phyloP scores from a whole-genome alignment of 2,329 filamentous ascomycete species.

The Aspergillus terreus region DNA sequence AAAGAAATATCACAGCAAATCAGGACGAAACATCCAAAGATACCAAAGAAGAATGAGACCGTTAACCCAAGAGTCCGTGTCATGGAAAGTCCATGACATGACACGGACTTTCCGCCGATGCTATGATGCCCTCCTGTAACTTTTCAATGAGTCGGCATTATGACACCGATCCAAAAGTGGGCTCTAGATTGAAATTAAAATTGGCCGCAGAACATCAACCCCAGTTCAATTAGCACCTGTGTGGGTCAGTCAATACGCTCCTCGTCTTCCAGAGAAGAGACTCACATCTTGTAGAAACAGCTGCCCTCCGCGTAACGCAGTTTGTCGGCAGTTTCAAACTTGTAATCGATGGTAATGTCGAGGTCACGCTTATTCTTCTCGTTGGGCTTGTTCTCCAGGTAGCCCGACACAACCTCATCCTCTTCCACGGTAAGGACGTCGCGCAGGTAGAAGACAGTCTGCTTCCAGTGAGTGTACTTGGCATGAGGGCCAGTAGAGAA shows the following conservation, averaged over 20 bases:
- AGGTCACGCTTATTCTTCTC: conserved; percentile 91
- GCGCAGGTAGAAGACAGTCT: conserved; percentile 96
- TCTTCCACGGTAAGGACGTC: conserved; percentile 89
- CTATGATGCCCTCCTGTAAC: conserved; percentile 26
- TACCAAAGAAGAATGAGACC: conserved; percentile 3
- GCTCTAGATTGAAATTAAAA: conserved; percentile 14
- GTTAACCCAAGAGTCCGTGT: conserved; percentile 16
- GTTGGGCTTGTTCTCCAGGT: conserved; percentile 80
- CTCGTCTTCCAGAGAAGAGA: background rate
- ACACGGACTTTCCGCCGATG: conserved; percentile 26
- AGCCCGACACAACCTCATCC: conserved; percentile 73
- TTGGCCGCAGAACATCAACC: conserved; percentile 3
- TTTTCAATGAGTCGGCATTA: conserved; percentile 18
- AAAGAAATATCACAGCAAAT: conserved; percentile 6
- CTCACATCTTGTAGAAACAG: conserved; percentile 72
- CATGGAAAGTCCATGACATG: conserved; percentile 14
- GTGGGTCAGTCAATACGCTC: conserved; percentile 20
- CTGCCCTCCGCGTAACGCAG: conserved; percentile 65
- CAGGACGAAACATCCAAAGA: conserved; percentile 7
- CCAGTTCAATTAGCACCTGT: conserved; percentile 26
- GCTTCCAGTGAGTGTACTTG: conserved; percentile 99
- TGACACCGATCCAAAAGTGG: conserved; percentile 15
- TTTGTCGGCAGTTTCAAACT: conserved; percentile 70
- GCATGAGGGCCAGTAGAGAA: conserved; percentile 98
- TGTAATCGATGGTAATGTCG: conserved; percentile 83